Evolutionary conservation across 768 basidiomycete genomes (phyloP), one percentile per base, ranked within the genome.

Genomic region (Cytidiella melzeri): DNA sequence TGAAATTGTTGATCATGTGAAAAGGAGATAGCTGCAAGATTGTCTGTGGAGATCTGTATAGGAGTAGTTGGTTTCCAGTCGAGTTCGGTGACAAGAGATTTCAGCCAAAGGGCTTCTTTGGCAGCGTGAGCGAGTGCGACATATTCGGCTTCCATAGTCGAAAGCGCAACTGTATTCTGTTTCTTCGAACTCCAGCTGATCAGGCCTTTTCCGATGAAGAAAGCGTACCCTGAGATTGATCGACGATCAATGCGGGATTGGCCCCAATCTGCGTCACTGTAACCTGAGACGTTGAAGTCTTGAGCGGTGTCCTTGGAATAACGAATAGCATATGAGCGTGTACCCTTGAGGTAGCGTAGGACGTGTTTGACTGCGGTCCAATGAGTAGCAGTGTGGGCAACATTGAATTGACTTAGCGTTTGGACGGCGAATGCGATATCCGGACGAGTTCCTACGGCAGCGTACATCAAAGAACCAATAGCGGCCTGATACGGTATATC

Each of bases 141-240:
- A 53, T 66, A 73, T 52, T 74, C 68, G 25, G 69, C 67, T 55
- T 74, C 72, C 1, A 66, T 68, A 0, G 66, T 71, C 6, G 71
- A 73, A 3, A 66, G 54, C 0, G 72, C 62, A n/a, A 74, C 68
- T 36, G 67, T 55, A 0, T 58, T 11, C 58, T 78, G 76, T 18
- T 65, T 58, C 36, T 63, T 61, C 24, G 65, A 68, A 6, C 37
- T 47, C 73, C 73, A 76, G 19, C 51, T 58, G 15, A 77, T 59
- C 1, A 66, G 61, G 7, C 68, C 70, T 4, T 54, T 56, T 7
- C 57, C 67, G 37, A 73, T 57, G 30, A 57, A 62, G 55, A 73
- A 59, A 11, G 68, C 38, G 54, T 65, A 72, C 2, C 73, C 72
- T 23, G 63, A 57, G 26, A 65, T 71, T 0, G 69, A 72, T 25